Percentiles rank a stretch among this genome's conserved stretches.
These are phyloP conservation scores for Diaporthe ampelina DNA, from an alignment of 2,329 filamentous ascomycete genomes.

Conservation along the genomic window DNA sequence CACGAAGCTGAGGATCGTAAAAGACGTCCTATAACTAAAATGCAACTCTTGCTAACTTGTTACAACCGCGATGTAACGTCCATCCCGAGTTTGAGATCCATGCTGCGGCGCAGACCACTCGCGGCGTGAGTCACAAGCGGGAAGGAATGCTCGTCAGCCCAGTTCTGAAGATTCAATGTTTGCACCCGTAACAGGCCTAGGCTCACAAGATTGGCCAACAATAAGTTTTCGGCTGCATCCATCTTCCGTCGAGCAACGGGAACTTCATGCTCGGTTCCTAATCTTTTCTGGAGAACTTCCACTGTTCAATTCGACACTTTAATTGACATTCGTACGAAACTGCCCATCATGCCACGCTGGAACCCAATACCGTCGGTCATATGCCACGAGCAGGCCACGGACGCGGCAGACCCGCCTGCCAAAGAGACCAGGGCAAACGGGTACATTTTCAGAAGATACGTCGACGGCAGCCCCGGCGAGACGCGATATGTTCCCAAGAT, in stretches of 20 bases:
- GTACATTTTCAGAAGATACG: neutral
- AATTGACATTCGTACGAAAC: neutral
- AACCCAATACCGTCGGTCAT: slow-evolving; percentile 19
- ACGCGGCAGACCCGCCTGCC: neutral
- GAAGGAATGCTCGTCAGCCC: neutral
- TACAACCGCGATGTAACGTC: slow-evolving; percentile 3
- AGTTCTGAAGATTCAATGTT: neutral
- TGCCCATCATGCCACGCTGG: slow-evolving; percentile 8
- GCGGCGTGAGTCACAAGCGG: slow-evolving; percentile 7
- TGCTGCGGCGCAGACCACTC: neutral
- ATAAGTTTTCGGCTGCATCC: neutral
- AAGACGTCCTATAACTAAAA: too few species aligned
- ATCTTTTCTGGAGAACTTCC: neutral
- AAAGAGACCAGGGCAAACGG: neutral
- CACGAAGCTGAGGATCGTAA: too few species aligned
- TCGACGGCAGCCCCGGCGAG: neutral
- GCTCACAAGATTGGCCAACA: neutral
- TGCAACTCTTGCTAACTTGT: too few species aligned
- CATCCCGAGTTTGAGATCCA: neutral
- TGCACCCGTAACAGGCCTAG: neutral
- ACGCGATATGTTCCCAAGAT: neutral
- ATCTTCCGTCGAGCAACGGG: neutral
- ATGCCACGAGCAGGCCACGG: neutral
- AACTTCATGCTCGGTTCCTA: neutral
- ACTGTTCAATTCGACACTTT: neutral